A percentile compares a stretch with the other conserved stretches of the same genome.
phyloP scores from a whole-genome alignment of 2,329 filamentous ascomycete species.

The Ambrosiella beaveri region DNA sequence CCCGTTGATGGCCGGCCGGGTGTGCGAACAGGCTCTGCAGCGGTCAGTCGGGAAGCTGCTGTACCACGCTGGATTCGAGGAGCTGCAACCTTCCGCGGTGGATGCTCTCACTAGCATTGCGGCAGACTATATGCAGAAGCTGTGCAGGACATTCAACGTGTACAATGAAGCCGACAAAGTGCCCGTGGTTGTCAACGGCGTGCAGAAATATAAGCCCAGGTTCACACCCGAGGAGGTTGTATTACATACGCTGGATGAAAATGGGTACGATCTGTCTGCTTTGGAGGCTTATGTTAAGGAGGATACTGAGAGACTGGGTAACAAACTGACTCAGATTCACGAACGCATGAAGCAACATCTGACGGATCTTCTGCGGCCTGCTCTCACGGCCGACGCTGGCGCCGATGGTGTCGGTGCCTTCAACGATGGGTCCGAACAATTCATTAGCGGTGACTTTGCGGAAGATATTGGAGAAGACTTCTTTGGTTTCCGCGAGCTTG shows the following conservation, averaged over 20 bases:
- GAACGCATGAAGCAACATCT: slow-evolving; percentile 90
- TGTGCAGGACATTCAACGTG: slow-evolving; percentile 60
- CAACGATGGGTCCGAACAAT: slow-evolving; percentile 93
- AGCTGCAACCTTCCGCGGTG: slow-evolving; percentile 85
- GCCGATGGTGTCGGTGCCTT: slow-evolving; percentile 80
- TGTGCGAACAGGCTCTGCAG: slow-evolving; percentile 70
- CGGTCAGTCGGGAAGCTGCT: slow-evolving; percentile 87
- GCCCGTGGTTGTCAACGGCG: slow-evolving; percentile 30
- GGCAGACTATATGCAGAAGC: slow-evolving; percentile 73
- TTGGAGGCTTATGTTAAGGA: slow-evolving; percentile 82
- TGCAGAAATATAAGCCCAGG: slow-evolving; percentile 33
- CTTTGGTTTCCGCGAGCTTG: slow-evolving; percentile 93
- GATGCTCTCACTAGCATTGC: slow-evolving; percentile 82
- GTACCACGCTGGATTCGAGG: slow-evolving; percentile 91
- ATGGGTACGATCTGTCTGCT: slow-evolving; percentile 63
- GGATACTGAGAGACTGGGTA: slow-evolving; percentile 71
- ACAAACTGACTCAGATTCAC: slow-evolving; percentile 68
- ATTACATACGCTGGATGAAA: slow-evolving; percentile 69
- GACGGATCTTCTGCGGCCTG: slow-evolving; percentile 81
- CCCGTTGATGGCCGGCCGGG: slow-evolving; percentile 67
- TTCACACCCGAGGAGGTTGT: slow-evolving; percentile 75
- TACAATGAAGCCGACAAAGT: slow-evolving; percentile 58
- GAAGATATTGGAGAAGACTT: slow-evolving; percentile 97
- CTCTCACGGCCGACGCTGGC: slow-evolving; percentile 55
- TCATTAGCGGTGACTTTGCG: slow-evolving; percentile 89